Evolutionary conservation across 2,329 filamentous ascomycete species (phyloP), one percentile per base, ranked within the genome.

Genomic region (Bipolaris zeicola): DNA sequence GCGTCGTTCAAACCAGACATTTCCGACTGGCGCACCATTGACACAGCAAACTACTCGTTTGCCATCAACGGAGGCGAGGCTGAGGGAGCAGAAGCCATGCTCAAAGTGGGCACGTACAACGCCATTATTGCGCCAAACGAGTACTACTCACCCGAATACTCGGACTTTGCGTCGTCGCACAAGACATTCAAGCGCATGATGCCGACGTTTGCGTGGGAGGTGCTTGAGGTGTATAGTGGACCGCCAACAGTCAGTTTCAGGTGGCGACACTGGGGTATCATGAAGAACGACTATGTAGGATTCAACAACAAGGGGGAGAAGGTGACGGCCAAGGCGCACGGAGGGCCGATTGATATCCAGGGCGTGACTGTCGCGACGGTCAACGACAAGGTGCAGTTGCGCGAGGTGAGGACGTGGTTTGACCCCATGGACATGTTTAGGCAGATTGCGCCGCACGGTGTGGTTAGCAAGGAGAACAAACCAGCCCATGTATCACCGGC

Each of bases 101-200:
- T 89, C 47, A 79, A 83, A 61, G 83, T 88, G 14, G 87, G 87
- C 62, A 89, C 87, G 0, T 89, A 89, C 79, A 89, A 89, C 69
- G 87, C 87, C 52, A 82, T 89, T 72, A 84, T 89, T 60, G 76
- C 82, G 8, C 76, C 85, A 10, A 87, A 86, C 68, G 81, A 86
- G 69, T 89, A 83, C 77, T 89, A 89, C 74, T 83, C 83, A 61
- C 85, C 87, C 0, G 79, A 79, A 47, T 80, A 85, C 56, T 85
- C 82, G 3, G 85, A 87, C 71, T 89, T 89, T 64, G 80, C 82
- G 1, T 80, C 79, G 3, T 88, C 84, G 67, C 87, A 90, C 78
- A 89, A 89, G 79, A 85, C 85, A 0, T 89, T 90, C 73, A 89
- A 89, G 77, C 79, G 85, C 50, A 89, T 89, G 86, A 89, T 90